Evolutionary conservation across 805 yeast genomes (phyloP), one percentile per base, ranked within the genome.

Genomic region (Starmerella bombicola): DNA sequence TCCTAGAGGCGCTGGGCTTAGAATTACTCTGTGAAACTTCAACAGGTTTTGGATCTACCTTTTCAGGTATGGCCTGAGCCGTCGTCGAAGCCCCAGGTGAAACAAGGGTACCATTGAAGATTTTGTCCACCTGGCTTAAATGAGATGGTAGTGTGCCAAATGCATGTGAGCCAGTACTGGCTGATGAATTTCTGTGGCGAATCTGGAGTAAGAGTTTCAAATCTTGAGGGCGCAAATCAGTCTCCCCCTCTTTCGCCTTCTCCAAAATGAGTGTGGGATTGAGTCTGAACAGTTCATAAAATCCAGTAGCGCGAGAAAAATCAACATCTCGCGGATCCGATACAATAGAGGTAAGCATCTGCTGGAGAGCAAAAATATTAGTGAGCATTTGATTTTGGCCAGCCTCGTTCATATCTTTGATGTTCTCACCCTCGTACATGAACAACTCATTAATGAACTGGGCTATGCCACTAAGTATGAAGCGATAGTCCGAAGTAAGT

Each of bases 291-390:
- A 51, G 41, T 34, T 74, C 76, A 55, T 71, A 80, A 61, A 74
- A 80, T 13, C 62, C 55, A 3, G 76, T 61, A 1, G 80, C 67
- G 21, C 65, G 59, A 19, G 66, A 55, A 52, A 78, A 76, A 45
- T 74, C 70, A 12, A 76, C 73, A 16, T 63, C 63, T 29, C 68
- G 69, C 0, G 78, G 74, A 43, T 66, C 64, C 19, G 58, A 54
- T 54, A 72, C 67, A 25, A 78, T 66, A 44, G 71, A 73, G 44
- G 80, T 67, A 41, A 80, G 65, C 70, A 76, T 71, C 55, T 79
- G 86, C 59, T 77, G 84, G 32, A 79, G 58, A 1, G 79, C 75
- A 38, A 74, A 65, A 17, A 80, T 72, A 54, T 79, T 79, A 49
- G 74, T 63, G 43, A 73, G 61, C 45, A 80, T 61, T 48, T 72